Conservation (phyloP, 2,329 filamentous ascomycete species). For the Stemphylium vesicarium region DNA sequence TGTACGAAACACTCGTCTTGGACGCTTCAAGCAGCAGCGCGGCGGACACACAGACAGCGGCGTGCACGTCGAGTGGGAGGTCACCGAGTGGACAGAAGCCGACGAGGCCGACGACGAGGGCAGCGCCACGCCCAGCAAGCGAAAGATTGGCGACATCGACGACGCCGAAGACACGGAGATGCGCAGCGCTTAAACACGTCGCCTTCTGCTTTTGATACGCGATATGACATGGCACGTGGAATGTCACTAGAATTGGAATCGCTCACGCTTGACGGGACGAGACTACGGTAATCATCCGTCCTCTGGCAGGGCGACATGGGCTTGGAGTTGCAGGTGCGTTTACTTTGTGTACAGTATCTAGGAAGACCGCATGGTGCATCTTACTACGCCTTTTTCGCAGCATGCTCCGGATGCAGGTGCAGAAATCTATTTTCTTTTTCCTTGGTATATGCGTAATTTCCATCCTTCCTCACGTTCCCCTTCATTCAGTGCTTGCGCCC, state of each 20-base stretch:
- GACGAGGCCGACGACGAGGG: constrained; percentile 48
- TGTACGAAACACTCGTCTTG: constrained; percentile 76
- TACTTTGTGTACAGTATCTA: constrained; percentile 14
- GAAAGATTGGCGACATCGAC: constrained; percentile 43
- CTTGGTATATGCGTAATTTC: background rate
- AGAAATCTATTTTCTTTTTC: background rate
- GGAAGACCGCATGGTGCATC: constrained; percentile 10
- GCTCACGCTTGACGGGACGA: constrained; percentile 40
- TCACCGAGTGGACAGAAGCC: constrained; percentile 68
- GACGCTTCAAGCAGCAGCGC: constrained; percentile 67
- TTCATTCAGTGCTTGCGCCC: background rate
- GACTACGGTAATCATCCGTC: too few species aligned
- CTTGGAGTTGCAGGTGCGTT: constrained; percentile 25
- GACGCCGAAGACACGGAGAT: constrained; percentile 43
- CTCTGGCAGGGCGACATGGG: constrained; percentile 17
- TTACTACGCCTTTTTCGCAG: constrained; percentile 14
- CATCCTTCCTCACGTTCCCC: background rate
- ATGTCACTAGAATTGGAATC: constrained; percentile 25
- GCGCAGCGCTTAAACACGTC: constrained; percentile 28
- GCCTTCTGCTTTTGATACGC: background rate
- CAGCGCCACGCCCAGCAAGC: constrained; percentile 34
- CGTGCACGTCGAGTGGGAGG: constrained; percentile 79
- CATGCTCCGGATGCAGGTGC: background rate
- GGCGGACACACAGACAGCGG: constrained; percentile 69
- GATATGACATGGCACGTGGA: constrained; percentile 5